Conservation (phyloP, 2,329 filamentous ascomycete species). For the Fusarium albidum region DNA sequence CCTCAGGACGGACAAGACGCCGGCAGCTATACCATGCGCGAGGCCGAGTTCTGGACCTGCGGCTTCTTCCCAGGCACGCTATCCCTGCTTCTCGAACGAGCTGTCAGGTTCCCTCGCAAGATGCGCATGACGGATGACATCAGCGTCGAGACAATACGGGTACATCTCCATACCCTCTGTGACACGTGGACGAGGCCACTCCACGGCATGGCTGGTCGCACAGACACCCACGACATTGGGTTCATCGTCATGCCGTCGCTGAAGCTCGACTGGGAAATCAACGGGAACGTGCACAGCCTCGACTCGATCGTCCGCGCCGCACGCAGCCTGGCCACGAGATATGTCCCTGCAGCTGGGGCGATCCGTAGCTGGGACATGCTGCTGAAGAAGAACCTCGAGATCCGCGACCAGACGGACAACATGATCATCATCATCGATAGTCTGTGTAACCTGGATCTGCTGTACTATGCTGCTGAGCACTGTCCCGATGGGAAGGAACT, state of each 20-base stretch:
- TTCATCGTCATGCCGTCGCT: slow-evolving; percentile 61
- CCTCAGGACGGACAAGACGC: slow-evolving; percentile 38
- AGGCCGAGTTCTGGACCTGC: slow-evolving; percentile 52
- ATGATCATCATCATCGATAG: slow-evolving; percentile 53
- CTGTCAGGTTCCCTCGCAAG: slow-evolving; percentile 39
- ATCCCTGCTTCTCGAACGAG: slow-evolving; percentile 47
- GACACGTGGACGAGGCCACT: slow-evolving; percentile 23
- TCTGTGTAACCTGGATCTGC: slow-evolving; percentile 51
- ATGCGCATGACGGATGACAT: neutral
- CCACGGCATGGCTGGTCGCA: slow-evolving; percentile 49
- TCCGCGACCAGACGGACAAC: slow-evolving; percentile 41
- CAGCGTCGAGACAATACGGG: neutral
- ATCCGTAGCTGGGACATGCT: slow-evolving; percentile 59
- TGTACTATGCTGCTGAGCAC: slow-evolving; percentile 47
- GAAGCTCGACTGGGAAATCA: slow-evolving; percentile 56
- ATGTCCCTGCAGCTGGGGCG: slow-evolving; percentile 49
- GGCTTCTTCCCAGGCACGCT: slow-evolving; percentile 52
- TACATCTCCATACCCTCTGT: slow-evolving; percentile 10
- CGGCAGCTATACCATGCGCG: slow-evolving; percentile 41
- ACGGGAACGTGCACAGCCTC: slow-evolving; percentile 48
- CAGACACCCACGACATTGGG: slow-evolving; percentile 62
- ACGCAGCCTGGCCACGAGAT: slow-evolving; percentile 52
- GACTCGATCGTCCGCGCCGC: slow-evolving; percentile 53
- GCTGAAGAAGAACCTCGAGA: slow-evolving; percentile 40
- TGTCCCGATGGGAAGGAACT: slow-evolving; percentile 42